phyloP scores from a whole-genome alignment of 2,329 filamentous ascomycete genomes.

The Ophiostoma sp. region DNA sequence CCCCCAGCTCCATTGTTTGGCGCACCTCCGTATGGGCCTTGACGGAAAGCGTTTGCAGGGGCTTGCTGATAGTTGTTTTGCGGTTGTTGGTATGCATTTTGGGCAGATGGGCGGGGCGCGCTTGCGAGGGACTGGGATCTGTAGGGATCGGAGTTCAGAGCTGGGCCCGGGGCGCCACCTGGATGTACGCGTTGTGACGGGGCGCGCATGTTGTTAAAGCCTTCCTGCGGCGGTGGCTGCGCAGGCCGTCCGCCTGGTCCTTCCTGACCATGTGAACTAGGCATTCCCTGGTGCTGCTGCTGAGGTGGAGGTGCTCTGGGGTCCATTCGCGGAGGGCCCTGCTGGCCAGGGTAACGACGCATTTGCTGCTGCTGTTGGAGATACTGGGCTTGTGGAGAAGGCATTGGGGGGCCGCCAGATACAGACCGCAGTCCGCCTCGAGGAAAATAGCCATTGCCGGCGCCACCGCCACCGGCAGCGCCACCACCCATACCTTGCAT shows the following conservation, averaged over 20 bases:
- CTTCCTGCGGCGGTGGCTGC: constrained; percentile 32
- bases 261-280: background rate
- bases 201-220: constrained; percentile 40
- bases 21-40: constrained; percentile 55
- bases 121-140: constrained; percentile 90
- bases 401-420: constrained; percentile 44
- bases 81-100: constrained; percentile 59
- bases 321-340: constrained; percentile 36
- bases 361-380: constrained; percentile 45
- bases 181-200: constrained; percentile 48
- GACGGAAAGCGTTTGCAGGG: constrained; percentile 70
- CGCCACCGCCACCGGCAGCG: constrained; percentile 5
- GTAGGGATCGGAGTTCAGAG: constrained; percentile 77
- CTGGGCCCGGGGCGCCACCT: constrained; percentile 41
- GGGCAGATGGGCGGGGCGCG: constrained; percentile 50
- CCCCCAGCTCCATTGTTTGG: constrained; percentile 38
- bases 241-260: constrained; percentile 28
- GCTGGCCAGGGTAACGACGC: constrained; percentile 41
- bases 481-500: constrained; percentile 30
- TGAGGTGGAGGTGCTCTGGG: constrained; percentile 53
- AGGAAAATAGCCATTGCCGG: constrained; percentile 45
- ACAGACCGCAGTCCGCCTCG: constrained; percentile 43
- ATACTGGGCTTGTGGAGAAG: constrained; percentile 43
- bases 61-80: constrained; percentile 57
- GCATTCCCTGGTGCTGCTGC: constrained; percentile 27